These are phyloP conservation scores for Nadsonia fulvescens DNA, from an alignment of 805 yeast genomes.

Conservation along the genomic window DNA sequence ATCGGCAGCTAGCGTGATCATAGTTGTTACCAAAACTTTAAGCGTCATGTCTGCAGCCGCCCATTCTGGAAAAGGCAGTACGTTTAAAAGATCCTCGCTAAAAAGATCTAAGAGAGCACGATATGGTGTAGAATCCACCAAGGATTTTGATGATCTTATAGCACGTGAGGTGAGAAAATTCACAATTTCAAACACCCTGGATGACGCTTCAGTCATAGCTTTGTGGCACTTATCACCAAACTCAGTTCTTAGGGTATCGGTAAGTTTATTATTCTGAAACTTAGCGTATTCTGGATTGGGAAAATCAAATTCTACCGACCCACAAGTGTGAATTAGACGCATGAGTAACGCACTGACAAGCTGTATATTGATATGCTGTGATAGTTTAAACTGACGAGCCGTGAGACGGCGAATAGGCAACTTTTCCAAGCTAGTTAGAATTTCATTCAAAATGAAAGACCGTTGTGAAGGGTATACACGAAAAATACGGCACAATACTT, in stretches of 20 bases:
- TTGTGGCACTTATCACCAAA: conserved; percentile 4
- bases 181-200: conserved; percentile 9
- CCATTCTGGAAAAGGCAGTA: conserved; percentile 42
- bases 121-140: conserved; percentile 9
- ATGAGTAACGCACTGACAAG: conserved; percentile 29
- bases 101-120: conserved; percentile 28
- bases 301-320: conserved; percentile 12
- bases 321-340: conserved; percentile 25
- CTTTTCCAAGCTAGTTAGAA: conserved; percentile 31
- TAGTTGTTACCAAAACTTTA: conserved; percentile 24
- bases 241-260: conserved; percentile 5
- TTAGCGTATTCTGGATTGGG: no score
- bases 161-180: conserved; percentile 12
- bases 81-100: conserved; percentile 34
- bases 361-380: conserved; percentile 32
- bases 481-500: conserved; percentile 15
- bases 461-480: conserved; percentile 28
- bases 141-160: conserved; percentile 10
- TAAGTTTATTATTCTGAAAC: conserved; percentile 5
- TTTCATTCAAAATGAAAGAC: conserved; percentile 40
- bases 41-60: conserved; percentile 38
- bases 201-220: conserved; percentile 8
- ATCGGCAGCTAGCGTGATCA: conserved; percentile 17
- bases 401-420: conserved; percentile 27
- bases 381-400: conserved; percentile 26